phyloP scores from a whole-genome alignment of 164 flowering plant genomes.

The Dillenia suffruticosa region DNA sequence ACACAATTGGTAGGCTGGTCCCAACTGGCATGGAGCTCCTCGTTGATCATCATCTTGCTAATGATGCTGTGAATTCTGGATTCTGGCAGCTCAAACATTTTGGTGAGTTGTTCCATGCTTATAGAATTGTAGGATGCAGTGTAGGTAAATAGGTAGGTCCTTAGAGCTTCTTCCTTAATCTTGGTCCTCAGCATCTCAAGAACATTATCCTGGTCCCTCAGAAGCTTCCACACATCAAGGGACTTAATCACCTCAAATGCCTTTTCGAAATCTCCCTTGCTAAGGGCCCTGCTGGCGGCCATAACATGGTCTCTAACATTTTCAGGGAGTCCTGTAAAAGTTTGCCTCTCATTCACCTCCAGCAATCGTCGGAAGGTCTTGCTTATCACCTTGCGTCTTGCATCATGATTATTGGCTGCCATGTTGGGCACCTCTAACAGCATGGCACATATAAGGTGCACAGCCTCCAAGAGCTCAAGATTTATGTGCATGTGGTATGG shows the following conservation, averaged over 20 bases:
- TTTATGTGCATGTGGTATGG: constrained; percentile 99
- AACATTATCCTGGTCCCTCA: constrained; percentile 53
- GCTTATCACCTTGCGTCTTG: constrained; percentile 79
- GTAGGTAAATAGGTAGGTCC: constrained; percentile 80
- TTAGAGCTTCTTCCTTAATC: constrained; percentile 87
- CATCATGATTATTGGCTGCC: constrained; percentile 76
- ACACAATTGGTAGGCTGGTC: constrained; percentile 78
- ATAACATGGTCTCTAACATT: constrained; percentile 89
- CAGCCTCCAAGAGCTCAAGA: constrained; percentile 92
- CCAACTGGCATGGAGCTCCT: constrained; percentile 94
- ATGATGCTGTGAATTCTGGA: constrained; percentile 51
- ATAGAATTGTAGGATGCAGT: constrained; percentile 64
- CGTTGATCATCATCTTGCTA: constrained; percentile 90
- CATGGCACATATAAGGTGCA: constrained; percentile 90
- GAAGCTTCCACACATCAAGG: constrained; percentile 83
- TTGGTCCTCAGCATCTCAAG: constrained; percentile 77
- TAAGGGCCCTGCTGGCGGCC: constrained; percentile 88
- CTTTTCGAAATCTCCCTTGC: constrained; percentile 68
- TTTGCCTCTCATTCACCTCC: constrained; percentile 80
- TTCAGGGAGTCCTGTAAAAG: constrained; percentile 90
- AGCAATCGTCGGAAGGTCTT: constrained; percentile 79
- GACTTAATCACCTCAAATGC: constrained; percentile 67
- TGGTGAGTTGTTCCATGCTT: constrained; percentile 63
- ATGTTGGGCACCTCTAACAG: constrained; percentile 96
- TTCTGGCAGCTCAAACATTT: constrained; percentile 79